phyloP scores from a whole-genome alignment of 2,329 filamentous ascomycete species.

The Emergomyces orientalis region DNA sequence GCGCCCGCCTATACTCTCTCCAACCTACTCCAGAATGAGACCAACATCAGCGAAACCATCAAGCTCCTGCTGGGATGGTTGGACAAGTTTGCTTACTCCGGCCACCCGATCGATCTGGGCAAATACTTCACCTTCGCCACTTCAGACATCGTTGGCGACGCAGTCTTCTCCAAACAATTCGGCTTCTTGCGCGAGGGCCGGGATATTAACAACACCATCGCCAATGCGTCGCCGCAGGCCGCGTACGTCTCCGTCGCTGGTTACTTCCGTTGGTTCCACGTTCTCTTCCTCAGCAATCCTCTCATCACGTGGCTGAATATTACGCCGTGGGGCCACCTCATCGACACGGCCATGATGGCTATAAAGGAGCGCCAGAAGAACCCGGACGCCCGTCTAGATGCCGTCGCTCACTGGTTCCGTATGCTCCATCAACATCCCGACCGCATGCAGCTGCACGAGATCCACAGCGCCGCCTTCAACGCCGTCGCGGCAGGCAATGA shows the following conservation, averaged over 20 bases:
- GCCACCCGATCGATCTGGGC: conserved; percentile 29
- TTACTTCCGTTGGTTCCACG: conserved; percentile 29
- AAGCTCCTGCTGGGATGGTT: conserved; percentile 22
- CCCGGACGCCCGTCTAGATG: conserved; percentile 25
- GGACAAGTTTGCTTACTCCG: conserved; percentile 18
- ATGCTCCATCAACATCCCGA: conserved; percentile 27
- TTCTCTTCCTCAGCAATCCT: conserved; percentile 30
- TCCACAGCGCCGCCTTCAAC: conserved; percentile 27
- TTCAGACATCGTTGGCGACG: conserved; percentile 31
- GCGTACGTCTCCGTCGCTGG: conserved; percentile 28
- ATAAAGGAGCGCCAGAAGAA: conserved; percentile 28
- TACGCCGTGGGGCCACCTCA: conserved; percentile 31
- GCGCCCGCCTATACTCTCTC: conserved; percentile 23
- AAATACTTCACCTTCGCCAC: conserved; percentile 35
- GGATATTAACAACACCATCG: conserved; percentile 31
- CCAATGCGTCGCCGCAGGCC: conserved; percentile 24
- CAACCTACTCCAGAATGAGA: conserved; percentile 25
- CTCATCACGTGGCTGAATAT: conserved; percentile 29
- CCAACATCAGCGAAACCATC: conserved; percentile 25
- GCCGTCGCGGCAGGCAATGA: conserved; percentile 34
- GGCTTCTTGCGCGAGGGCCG: conserved; percentile 26
- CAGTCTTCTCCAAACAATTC: conserved; percentile 30
- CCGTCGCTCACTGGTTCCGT: conserved; percentile 31
- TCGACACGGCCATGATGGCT: conserved; percentile 28
- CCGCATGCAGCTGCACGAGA: conserved; percentile 26